phyloP scores from a whole-genome alignment of 805 yeast species.

The Ogataea trehalophila region DNA sequence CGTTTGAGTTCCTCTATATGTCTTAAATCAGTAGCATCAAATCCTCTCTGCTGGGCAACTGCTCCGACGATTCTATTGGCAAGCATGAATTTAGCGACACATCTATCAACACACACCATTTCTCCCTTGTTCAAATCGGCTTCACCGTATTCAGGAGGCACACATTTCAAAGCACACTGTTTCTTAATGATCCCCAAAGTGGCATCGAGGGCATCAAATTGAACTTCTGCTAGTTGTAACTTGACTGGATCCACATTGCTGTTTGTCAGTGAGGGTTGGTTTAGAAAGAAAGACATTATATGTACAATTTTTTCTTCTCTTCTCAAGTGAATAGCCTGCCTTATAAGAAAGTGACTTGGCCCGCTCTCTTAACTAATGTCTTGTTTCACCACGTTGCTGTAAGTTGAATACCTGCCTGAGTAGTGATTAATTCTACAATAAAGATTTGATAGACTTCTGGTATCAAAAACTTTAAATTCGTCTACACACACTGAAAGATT shows the following conservation, averaged over 20 bases:
- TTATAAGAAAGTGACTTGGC: too few relatives aligned
- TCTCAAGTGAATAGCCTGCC: too few relatives aligned
- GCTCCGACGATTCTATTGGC: conserved; percentile 64
- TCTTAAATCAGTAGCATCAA: conserved; percentile 38
- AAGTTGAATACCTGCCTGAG: too few relatives aligned
- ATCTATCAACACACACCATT: conserved; percentile 73
- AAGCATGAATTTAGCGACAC: conserved; percentile 77
- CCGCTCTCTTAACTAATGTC: too few relatives aligned
- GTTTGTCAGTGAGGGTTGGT: conserved; percentile 34
- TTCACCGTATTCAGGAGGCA: conserved; percentile 83
- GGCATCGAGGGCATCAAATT: conserved; percentile 57
- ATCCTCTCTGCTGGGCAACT: conserved; percentile 38
- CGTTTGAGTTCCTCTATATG: conserved; percentile 24
- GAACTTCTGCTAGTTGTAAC: conserved; percentile 60
- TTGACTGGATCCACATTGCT: conserved; percentile 56
- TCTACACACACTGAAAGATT: not conserved
- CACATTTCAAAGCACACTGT: conserved; percentile 71
- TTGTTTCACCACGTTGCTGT: too few relatives aligned
- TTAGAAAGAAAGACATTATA: conserved; percentile 64
- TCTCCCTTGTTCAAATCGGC: conserved; percentile 84
- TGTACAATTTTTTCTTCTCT: too few relatives aligned
- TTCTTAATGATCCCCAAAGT: conserved; percentile 46
- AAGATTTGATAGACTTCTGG: too few relatives aligned
- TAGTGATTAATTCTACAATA: too few relatives aligned
- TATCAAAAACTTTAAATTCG: not conserved